These are phyloP conservation scores for Mycotypha africana DNA, from an alignment of 371 early-diverging fungal species.

Conservation along the genomic window DNA sequence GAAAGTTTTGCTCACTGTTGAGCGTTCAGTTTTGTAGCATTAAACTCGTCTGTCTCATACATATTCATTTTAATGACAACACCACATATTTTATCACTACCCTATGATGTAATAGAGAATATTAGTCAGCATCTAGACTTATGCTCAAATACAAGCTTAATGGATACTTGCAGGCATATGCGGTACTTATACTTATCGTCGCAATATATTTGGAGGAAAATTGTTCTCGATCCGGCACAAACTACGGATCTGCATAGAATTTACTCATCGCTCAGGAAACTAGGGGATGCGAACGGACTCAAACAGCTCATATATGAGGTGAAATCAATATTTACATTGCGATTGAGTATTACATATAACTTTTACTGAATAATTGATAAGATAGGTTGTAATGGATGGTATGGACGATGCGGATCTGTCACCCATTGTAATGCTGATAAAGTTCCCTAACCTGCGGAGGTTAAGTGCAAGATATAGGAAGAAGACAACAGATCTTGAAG, in stretches of 20 bases:
- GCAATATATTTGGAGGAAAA: constrained; percentile 25
- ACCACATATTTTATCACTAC: constrained; percentile 1
- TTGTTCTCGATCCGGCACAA: constrained; percentile 26
- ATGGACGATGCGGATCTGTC: constrained; percentile 35
- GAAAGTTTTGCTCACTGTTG: no score
- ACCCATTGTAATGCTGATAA: constrained; percentile 40
- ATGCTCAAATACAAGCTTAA: constrained; percentile 27
- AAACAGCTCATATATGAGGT: constrained; percentile 26
- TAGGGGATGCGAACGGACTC: constrained; percentile 32
- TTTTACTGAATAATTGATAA: background rate
- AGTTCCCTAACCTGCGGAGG: constrained; percentile 29
- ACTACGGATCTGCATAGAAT: constrained; percentile 15
- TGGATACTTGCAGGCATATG: constrained; percentile 33
- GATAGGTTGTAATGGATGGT: constrained; percentile 35
- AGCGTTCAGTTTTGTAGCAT: no score
- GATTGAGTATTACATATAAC: background rate
- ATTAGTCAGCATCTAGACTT: constrained; percentile 26
- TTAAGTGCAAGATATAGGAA: constrained; percentile 30
- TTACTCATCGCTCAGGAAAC: constrained; percentile 37
- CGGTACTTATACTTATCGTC: constrained; percentile 26
- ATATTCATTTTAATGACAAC: background rate
- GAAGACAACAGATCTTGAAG: constrained; percentile 30
- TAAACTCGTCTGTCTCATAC: no score
- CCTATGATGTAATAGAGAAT: constrained; percentile 20
- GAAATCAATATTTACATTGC: background rate